Conservation (phyloP, 257 asterid species). For the Knoxia roxburghii region DNA sequence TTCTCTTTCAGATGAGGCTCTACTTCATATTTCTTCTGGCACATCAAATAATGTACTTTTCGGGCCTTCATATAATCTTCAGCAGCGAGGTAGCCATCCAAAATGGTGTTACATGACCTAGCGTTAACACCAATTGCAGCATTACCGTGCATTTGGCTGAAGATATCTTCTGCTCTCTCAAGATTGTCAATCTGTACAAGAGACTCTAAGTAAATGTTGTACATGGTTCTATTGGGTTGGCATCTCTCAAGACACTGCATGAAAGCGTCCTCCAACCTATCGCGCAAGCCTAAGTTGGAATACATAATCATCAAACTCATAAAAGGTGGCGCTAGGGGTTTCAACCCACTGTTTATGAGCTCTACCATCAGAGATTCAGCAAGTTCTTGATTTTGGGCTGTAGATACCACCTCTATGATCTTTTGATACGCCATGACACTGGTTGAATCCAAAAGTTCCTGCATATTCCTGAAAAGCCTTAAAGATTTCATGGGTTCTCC, state of each 20-base stretch:
- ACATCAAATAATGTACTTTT: slow-evolving; percentile 49
- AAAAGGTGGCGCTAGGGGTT: slow-evolving; percentile 63
- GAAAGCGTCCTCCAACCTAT: slow-evolving; percentile 58
- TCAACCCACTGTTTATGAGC: slow-evolving; percentile 61
- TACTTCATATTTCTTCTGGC: slow-evolving; percentile 58
- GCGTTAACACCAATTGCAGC: slow-evolving; percentile 56
- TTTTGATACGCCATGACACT: slow-evolving; percentile 54
- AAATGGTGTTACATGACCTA: slow-evolving; percentile 51
- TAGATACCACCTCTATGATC: slow-evolving; percentile 61
- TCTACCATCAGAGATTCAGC: slow-evolving; percentile 67
- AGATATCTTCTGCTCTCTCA: slow-evolving; percentile 63
- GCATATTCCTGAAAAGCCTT: slow-evolving; percentile 54
- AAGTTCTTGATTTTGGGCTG: slow-evolving; percentile 48
- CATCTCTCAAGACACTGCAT: slow-evolving; percentile 53
- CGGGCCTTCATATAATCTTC: slow-evolving; percentile 48
- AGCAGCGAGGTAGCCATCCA: slow-evolving; percentile 50
- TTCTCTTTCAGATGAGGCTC: slow-evolving; percentile 62
- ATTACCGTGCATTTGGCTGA: slow-evolving; percentile 51
- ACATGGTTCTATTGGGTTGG: slow-evolving; percentile 49
- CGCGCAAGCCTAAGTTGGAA: slow-evolving; percentile 37
- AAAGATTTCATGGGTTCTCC: slow-evolving; percentile 63
- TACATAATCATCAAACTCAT: slow-evolving; percentile 64
- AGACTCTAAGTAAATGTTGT: slow-evolving; percentile 56
- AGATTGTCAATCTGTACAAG: slow-evolving; percentile 52
- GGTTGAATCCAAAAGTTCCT: slow-evolving; percentile 34